A percentile compares a stretch with the other conserved stretches of the same genome.
phyloP scores from a whole-genome alignment of 106 monocot species.

The Acanthochlamys bracteata region DNA sequence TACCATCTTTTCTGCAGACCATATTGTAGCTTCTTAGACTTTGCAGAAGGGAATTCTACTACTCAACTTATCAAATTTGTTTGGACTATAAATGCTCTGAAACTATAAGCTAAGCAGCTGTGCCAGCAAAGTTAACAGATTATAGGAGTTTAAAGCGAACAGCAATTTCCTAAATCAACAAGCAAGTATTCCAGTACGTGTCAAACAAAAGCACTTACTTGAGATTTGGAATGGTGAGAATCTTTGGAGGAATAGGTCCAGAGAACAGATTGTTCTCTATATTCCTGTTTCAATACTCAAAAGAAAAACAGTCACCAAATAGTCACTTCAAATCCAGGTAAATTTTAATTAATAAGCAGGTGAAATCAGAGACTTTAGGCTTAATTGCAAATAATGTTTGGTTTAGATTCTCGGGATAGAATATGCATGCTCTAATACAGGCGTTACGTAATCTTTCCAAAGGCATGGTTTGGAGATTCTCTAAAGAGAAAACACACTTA shows the following conservation, averaged over 20 bases:
- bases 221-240: constrained; percentile 65
- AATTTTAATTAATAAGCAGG: no score
- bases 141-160: neutral
- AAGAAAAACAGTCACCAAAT: neutral
- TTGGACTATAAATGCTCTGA: neutral
- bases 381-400: no score
- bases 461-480: no score
- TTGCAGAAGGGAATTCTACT: neutral
- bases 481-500: no score
- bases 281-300: constrained; percentile 51
- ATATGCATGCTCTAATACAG: no score
- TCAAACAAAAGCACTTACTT: constrained; percentile 28
- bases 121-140: neutral
- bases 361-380: no score
- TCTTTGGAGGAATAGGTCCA: constrained; percentile 63
- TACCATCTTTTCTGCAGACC: constrained; percentile 79
- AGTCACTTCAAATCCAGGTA: no score
- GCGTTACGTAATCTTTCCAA: no score
- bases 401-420: no score
- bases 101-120: no score
- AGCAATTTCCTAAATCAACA: no score
- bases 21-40: constrained; percentile 5
- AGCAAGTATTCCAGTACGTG: no score
- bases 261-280: constrained; percentile 83
- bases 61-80: neutral